Evolutionary conservation across 1,284 basidiomycete genomes (phyloP).

Genomic region (Lentinus polychrous): DNA sequence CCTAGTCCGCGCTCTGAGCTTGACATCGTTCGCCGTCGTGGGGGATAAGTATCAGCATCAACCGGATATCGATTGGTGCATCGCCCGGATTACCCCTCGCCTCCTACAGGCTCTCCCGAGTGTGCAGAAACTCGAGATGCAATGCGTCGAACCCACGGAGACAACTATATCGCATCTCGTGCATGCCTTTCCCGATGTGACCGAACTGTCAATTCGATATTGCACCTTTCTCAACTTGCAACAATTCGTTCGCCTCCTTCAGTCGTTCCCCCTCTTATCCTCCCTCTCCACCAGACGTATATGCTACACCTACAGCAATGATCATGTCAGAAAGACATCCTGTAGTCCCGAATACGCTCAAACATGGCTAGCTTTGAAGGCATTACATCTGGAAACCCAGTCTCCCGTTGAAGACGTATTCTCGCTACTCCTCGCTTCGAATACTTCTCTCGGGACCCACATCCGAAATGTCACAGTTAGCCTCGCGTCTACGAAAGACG

Average conservation of each 20-base stretch:
- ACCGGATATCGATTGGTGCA: too few relatives aligned
- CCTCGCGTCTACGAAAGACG: slow-evolving; percentile 17
- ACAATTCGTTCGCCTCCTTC: slow-evolving; percentile 20
- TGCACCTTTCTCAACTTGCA: slow-evolving; percentile 23
- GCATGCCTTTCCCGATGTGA: slow-evolving; percentile 14
- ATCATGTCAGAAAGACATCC: neutral
- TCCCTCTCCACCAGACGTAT: slow-evolving; percentile 18
- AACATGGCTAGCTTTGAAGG: too few relatives aligned
- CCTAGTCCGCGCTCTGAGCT: slow-evolving; percentile 18
- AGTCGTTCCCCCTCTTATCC: slow-evolving; percentile 19
- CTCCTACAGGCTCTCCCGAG: neutral
- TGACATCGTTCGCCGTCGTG: slow-evolving; percentile 1
- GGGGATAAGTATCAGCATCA: neutral
- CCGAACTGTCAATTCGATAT: slow-evolving; percentile 18
- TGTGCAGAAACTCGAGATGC: slow-evolving; percentile 17
- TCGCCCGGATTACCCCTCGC: neutral
- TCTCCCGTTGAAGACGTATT: too few relatives aligned
- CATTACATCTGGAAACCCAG: too few relatives aligned
- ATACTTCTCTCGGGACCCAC: too few relatives aligned
- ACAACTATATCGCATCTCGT: slow-evolving; percentile 8
- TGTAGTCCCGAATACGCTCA: too few relatives aligned
- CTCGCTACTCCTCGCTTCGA: too few relatives aligned
- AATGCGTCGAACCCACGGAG: slow-evolving; percentile 13
- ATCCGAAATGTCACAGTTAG: neutral
- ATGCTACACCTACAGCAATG: slow-evolving; percentile 14